Conservation (phyloP, 202 grass and related monocot species). For the Cymbopogon flexuosus region DNA sequence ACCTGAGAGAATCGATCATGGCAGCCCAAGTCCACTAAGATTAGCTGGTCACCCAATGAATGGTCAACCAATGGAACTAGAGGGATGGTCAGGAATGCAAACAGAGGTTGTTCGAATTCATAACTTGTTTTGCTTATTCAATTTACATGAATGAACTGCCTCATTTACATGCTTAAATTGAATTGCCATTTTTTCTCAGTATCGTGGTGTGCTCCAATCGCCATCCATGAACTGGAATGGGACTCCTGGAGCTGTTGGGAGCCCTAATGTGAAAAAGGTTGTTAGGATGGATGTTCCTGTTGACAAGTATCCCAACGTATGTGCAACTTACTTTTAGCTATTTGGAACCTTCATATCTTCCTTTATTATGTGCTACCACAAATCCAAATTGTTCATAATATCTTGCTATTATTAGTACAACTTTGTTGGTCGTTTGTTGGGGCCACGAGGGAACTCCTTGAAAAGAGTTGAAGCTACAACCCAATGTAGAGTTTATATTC, state of each 20-base stretch:
- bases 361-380: slow-evolving; percentile 10
- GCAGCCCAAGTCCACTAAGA: slow-evolving; percentile 65
- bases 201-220: slow-evolving; percentile 48
- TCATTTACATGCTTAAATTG: background rate
- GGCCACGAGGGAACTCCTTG: slow-evolving; percentile 93
- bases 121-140: background rate
- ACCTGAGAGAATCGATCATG: slow-evolving; percentile 68
- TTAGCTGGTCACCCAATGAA: slow-evolving; percentile 51
- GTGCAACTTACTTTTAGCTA: slow-evolving; percentile 15
- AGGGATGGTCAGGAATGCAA: slow-evolving; percentile 68
- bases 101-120: slow-evolving; percentile 55
- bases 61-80: slow-evolving; percentile 78
- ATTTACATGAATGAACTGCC: slow-evolving; percentile 11
- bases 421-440: slow-evolving; percentile 95
- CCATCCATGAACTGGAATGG: slow-evolving; percentile 56
- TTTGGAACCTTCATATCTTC: slow-evolving; percentile 20
- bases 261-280: slow-evolving; percentile 67
- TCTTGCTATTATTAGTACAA: slow-evolving; percentile 65
- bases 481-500: slow-evolving; percentile 94
- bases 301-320: slow-evolving; percentile 83
- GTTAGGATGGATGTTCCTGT: slow-evolving; percentile 74
- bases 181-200: slow-evolving; percentile 33
- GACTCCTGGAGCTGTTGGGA: slow-evolving; percentile 40
- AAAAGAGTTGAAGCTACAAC: slow-evolving; percentile 97
- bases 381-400: slow-evolving; percentile 28